These are phyloP conservation scores for Leccinum pallidistipes DNA, from an alignment of 1,284 basidiomycete genomes.

Conservation along the genomic window DNA sequence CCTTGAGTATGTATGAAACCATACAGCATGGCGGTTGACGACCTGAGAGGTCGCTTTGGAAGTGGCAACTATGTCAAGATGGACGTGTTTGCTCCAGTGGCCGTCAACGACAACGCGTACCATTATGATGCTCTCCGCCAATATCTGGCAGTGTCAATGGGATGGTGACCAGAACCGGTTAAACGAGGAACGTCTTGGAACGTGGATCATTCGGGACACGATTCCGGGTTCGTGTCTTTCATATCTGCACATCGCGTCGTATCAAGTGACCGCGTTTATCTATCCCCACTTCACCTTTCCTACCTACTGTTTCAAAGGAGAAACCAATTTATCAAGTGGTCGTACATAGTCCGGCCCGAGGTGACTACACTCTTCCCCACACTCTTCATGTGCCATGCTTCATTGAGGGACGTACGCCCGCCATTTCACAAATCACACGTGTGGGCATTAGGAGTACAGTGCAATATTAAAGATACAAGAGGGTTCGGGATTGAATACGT, in stretches of 20 bases:
- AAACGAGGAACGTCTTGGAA: too few relatives aligned
- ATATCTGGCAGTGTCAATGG: not conserved
- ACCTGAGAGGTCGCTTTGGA: too few relatives aligned
- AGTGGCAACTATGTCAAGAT: not conserved
- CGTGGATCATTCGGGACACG: not conserved
- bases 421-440: not conserved
- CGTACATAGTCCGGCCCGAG: not conserved
- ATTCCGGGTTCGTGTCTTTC: conserved; percentile 6
- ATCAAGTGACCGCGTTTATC: conserved; percentile 7
- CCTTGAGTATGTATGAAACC: conserved; percentile 10
- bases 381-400: not conserved
- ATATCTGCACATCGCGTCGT: conserved; percentile 18
- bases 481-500: conserved; percentile 1
- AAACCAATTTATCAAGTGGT: not conserved
- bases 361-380: not conserved
- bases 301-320: not conserved
- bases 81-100: not conserved
- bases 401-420: not conserved
- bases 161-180: not conserved
- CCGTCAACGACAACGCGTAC: not conserved
- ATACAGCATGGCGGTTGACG: conserved; percentile 4
- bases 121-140: not conserved
- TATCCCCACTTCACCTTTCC: not conserved
- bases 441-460: conserved; percentile 21
- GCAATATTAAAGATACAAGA: conserved; percentile 7